These are phyloP conservation scores for Russula dissimulans DNA, from an alignment of 768 basidiomycete species.

Conservation along the genomic window DNA sequence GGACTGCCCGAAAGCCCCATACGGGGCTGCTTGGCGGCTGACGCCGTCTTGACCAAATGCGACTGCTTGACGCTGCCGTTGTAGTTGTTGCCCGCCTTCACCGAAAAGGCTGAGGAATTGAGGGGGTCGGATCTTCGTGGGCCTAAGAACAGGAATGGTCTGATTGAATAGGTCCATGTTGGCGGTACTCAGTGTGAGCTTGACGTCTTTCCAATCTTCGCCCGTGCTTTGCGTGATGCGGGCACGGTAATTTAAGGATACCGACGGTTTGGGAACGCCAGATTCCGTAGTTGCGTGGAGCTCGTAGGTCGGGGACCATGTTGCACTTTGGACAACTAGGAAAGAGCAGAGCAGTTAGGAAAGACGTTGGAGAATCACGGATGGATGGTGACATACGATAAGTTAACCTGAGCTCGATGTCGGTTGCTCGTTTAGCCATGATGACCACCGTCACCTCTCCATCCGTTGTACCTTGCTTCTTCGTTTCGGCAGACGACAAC, in stretches of 20 bases:
- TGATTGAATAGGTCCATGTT: conserved; percentile 30
- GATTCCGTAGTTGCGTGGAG: conserved; percentile 39
- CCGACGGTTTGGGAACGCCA: conserved; percentile 35
- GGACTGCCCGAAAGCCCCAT: no score
- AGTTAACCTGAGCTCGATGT: conserved; percentile 39
- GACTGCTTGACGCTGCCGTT: background rate
- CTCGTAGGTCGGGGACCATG: conserved; percentile 50
- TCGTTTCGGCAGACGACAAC: conserved; percentile 26
- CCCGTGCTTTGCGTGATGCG: conserved; percentile 46
- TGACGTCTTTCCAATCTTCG: conserved; percentile 48
- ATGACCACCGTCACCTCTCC: conserved; percentile 37
- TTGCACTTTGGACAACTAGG: conserved; percentile 41
- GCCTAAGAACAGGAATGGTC: conserved; percentile 24
- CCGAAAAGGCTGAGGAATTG: background rate
- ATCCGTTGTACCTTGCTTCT: conserved; percentile 26
- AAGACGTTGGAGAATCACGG: background rate
- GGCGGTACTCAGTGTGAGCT: conserved; percentile 46
- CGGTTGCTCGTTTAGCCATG: conserved; percentile 29
- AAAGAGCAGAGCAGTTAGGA: background rate
- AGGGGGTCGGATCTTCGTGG: conserved; percentile 10
- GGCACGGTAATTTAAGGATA: conserved; percentile 48
- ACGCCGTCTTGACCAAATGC: background rate
- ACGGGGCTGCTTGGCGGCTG: background rate
- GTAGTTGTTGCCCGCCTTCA: background rate
- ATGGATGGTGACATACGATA: conserved; percentile 36